These are phyloP conservation scores for Phaeotremella fagi DNA, from an alignment of 768 basidiomycete species.

Conservation along the genomic window DNA sequence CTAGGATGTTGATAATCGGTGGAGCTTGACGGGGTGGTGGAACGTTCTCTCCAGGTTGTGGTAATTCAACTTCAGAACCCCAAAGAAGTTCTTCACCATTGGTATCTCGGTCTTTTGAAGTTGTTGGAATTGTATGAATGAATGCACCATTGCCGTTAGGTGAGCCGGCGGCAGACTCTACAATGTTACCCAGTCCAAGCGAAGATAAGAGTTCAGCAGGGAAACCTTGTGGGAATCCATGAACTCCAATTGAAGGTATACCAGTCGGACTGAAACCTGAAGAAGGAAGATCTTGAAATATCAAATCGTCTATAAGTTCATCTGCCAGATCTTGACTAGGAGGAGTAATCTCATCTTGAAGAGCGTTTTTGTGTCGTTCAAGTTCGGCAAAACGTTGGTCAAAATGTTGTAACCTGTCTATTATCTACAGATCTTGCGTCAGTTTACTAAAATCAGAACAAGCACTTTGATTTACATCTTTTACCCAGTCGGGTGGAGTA, in stretches of 20 bases:
- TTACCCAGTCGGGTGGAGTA: constrained; percentile 26
- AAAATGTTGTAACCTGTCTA: constrained; percentile 25
- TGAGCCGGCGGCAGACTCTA: neutral
- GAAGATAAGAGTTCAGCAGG: neutral
- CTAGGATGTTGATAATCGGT: constrained; percentile 41
- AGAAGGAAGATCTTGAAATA: constrained; percentile 23
- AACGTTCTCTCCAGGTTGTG: constrained; percentile 12
- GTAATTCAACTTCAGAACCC: constrained; percentile 45
- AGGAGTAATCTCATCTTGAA: neutral
- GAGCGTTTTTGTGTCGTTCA: constrained; percentile 1
- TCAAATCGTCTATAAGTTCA: constrained; percentile 31
- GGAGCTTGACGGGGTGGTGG: constrained; percentile 15
- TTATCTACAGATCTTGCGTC: constrained; percentile 14
- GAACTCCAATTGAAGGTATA: neutral
- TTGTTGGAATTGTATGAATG: neutral
- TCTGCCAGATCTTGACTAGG: constrained; percentile 18
- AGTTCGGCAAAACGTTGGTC: constrained; percentile 28
- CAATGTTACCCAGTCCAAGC: neutral
- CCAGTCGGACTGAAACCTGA: constrained; percentile 1
- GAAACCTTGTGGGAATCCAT: neutral
- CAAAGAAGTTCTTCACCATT: constrained; percentile 18
- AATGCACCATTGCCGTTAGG: neutral
- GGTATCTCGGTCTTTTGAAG: neutral
- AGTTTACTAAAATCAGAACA: neutral
- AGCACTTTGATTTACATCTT: constrained; percentile 16